Evolutionary conservation across 306 rosid genomes (phyloP), one percentile per base, ranked within the genome.

Genomic region (Castanopsis chinensis): DNA sequence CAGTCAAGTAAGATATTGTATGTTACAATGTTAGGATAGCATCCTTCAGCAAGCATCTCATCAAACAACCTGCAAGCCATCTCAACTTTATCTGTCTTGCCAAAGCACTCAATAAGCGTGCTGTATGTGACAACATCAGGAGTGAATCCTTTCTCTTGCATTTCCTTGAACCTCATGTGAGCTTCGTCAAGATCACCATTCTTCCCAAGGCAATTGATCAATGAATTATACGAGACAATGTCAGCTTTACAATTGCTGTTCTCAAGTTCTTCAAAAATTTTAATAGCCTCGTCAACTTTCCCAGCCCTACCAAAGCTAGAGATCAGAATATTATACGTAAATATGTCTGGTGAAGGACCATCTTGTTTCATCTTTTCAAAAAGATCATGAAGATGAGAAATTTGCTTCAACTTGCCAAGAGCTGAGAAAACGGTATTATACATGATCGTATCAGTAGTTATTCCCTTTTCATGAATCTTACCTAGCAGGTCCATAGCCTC

Each of bases 131-230:
- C 87, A 43, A 94, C 97, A 72, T 94, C 99, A 1, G 99, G 97
- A 81, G 80, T 84, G 57, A 91, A 59, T 61, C 99, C 97, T 80
- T 85, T 92, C 79, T 94, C 99, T 74, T 86, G 89, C 99, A 94
- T 94, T 89, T 94, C 99, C 82, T 83, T 90, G 63, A 94, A 94
- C 79, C 90, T 87, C 95, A 94, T 92, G 87, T 94, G 99, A 69
- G 94, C 97, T 90, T 94, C 99, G 77, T 91, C 99, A 80, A 94
- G 86, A 82, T 90, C 91, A 53, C 99, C 99, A 74, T 92, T 91
- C 88, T 94, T 94, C 72, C 99, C 99, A 7, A 92, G 95, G 87
- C 93, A 92, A 85, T 94, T 94, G 85, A 94, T 94, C 91, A 94
- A 84, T 72, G 91, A 85, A 79, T 94, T 94, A 82, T 94, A 94